These are phyloP conservation scores for Neofusicoccum ribis DNA, from an alignment of 2,329 filamentous ascomycete species.

Conservation along the genomic window DNA sequence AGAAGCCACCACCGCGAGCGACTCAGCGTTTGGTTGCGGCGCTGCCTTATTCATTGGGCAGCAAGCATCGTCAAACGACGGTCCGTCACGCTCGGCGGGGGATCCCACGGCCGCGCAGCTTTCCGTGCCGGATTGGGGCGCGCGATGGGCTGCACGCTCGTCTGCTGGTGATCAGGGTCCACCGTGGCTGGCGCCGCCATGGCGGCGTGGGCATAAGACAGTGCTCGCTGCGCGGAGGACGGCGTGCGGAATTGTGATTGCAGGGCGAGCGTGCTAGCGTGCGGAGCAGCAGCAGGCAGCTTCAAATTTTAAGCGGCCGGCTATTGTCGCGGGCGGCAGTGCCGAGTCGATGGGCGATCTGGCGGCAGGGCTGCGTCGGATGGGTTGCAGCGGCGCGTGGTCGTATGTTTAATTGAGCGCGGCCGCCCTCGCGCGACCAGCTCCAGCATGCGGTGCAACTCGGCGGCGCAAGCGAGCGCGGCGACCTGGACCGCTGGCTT, in stretches of 20 bases:
- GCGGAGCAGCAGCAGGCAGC: slow-evolving; percentile 4
- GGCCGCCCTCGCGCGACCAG: background rate
- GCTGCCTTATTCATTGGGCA: slow-evolving; percentile 5
- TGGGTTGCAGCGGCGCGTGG: slow-evolving; percentile 1
- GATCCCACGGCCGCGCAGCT: background rate
- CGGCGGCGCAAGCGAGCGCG: slow-evolving; percentile 4
- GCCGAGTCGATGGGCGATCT: slow-evolving; percentile 10
- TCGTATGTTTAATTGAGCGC: slow-evolving; percentile 9
- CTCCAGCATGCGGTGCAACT: slow-evolving; percentile 7
- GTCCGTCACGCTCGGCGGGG: background rate
- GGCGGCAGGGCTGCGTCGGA: slow-evolving; percentile 12
- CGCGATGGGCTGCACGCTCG: background rate
- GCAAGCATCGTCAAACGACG: slow-evolving; percentile 3
- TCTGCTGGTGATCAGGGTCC: slow-evolving; percentile 12
- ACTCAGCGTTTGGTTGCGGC: background rate
- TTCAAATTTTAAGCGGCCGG: slow-evolving; percentile 13
- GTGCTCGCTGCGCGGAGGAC: background rate
- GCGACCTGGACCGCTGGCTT: slow-evolving; percentile 16
- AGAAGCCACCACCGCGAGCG: slow-evolving; percentile 5
- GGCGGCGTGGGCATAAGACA: background rate
- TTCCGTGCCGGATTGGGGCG: background rate
- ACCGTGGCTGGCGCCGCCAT: background rate
- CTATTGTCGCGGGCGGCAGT: slow-evolving; percentile 2
- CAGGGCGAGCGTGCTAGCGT: slow-evolving; percentile 7
- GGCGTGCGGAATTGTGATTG: slow-evolving; percentile 6